Base-by-base conservation (phyloP, 768 basidiomycete genomes). In the Hydnomerulius pinastri region DNA sequence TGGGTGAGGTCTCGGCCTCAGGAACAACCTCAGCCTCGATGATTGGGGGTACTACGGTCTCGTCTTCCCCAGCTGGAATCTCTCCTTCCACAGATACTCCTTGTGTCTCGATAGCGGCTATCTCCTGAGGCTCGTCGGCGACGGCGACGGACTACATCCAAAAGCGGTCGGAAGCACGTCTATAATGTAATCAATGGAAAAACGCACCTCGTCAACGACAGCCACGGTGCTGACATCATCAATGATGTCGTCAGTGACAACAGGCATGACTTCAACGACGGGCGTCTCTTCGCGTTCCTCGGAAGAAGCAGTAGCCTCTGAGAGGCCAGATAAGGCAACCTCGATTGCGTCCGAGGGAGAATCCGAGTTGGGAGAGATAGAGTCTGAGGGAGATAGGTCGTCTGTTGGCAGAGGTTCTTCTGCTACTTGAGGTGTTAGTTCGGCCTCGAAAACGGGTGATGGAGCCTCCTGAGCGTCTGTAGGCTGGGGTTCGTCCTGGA, bases 281-380 rank as follows among this genome's bases (percentile, higher is more conserved):
- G n/a, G n/a, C n/a, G n/a, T n/a, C n/a, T n/a, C n/a, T n/a, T n/a
- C n/a, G n/a, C n/a, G n/a, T n/a, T 46, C 48, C 2, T 44, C 21
- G 6, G 30, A 29, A 51, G 35, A 27, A 17, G 15, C 13, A 11
- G 24, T 27, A 32, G 27, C 35, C 50, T 32, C 35, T 46, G 47
- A 4, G 24, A 38, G 25, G 15, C 50, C 46, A 15, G 46, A 47
- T 51, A 35, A 21, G 50, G 50, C 23, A 51, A 23, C 17, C 30
- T 23, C 24, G 20, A 48, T 17, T 36, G 27, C 4, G 35, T 38
- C 45, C 36, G 50, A 28, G 33, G 36, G 17, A 27, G 33, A 25
- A 10, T 40, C 27, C 48, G 32, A 49, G 32, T 43, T 25, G 11
- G 21, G 12, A 5, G 27, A 28, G 35, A 27, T 28, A 29, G 23